Evolutionary conservation across 2,329 filamentous ascomycete species (phyloP), one percentile per base, ranked within the genome.

Genomic region (Alternaria hordeiaustralica): DNA sequence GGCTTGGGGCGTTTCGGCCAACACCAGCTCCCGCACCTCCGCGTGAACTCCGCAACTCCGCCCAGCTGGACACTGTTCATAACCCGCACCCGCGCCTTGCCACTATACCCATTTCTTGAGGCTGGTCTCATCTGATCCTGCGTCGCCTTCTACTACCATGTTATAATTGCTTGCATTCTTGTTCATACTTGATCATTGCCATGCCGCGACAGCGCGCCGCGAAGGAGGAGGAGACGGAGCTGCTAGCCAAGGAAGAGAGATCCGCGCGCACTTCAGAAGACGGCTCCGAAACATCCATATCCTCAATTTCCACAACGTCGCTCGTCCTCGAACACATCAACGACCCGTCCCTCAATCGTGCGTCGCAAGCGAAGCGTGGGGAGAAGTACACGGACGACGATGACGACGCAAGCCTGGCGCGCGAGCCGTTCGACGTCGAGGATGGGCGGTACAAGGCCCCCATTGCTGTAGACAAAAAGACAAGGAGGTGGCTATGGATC

Each of bases 261-360:
- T 63, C 73, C 43, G 60, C 73, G 59, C 75, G 73, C 63, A 62
- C 66, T 62, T 80, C 78, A 61, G 74, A 79, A 65, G 79, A 78
- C 66, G 73, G 73, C 49, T 77, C 70, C 6, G 75, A 76, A 57
- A 86, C 86, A 65, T 93, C 92, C 4, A 79, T 87, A 49, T 92
- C 91, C n/a, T 91, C 90, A 44, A 89, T 89, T n/a, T 96, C 92
- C 33, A 95, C 92, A 11, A 94, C 91, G 5, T 95, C 92, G 71
- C 85, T 96, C 13, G 88, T 96, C 58, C 92, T 96, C 76, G 92
- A 96, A 69, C 88, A 90, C 66, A 86, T 95, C 69, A 86, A 88
- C 72, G 89, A 92, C 75, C 79, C 74, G 78, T 85, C 70, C 59
- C 68, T 61, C 65, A 78, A 69, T 71, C 72, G 65, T 67, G 65